Percentiles rank a stretch among this genome's conserved stretches.
Evolutionary conservation across 1,139 yeast genomes (phyloP).

Genomic region (Saccharomyces hybrid): DNA sequence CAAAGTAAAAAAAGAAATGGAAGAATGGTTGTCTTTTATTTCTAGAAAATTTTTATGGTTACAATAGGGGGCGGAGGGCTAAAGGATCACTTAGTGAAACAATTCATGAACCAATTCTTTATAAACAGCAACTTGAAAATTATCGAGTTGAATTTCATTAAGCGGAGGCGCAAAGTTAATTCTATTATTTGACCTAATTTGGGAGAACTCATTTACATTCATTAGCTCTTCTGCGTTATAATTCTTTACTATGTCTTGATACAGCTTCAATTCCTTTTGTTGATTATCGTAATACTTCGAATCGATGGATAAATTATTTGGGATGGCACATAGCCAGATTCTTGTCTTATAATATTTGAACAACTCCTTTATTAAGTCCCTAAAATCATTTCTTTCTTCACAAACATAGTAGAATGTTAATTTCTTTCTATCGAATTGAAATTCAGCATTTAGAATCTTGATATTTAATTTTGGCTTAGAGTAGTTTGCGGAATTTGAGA

Average conservation of each 20-base stretch:
- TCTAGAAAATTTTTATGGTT: not conserved
- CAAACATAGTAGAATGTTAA: constrained; percentile 76
- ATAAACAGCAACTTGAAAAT: constrained; percentile 34
- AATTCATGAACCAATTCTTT: constrained; percentile 29
- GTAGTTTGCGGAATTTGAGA: not conserved
- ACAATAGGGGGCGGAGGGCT: not conserved
- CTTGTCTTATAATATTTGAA: constrained; percentile 92
- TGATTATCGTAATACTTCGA: constrained; percentile 27
- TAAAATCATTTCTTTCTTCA: constrained; percentile 78
- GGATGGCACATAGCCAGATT: constrained; percentile 93
- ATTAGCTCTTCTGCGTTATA: constrained; percentile 22
- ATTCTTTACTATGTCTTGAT: constrained; percentile 30
- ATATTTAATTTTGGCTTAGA: constrained; percentile 31
- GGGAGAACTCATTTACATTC: constrained; percentile 17
- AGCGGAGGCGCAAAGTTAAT: constrained; percentile 29
- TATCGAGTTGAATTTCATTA: constrained; percentile 26
- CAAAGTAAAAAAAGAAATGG: not conserved
- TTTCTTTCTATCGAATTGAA: constrained; percentile 91
- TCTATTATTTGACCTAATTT: constrained; percentile 12
- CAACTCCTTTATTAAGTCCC: constrained; percentile 84
- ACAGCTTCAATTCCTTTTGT: constrained; percentile 27
- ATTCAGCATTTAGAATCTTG: constrained; percentile 68
- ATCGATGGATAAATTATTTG: constrained; percentile 31
- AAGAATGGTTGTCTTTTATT: not conserved
- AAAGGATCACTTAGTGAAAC: constrained; percentile 7